phyloP scores from a whole-genome alignment of 2,329 filamentous ascomycete genomes.

The Rhynchosporium agropyri region DNA sequence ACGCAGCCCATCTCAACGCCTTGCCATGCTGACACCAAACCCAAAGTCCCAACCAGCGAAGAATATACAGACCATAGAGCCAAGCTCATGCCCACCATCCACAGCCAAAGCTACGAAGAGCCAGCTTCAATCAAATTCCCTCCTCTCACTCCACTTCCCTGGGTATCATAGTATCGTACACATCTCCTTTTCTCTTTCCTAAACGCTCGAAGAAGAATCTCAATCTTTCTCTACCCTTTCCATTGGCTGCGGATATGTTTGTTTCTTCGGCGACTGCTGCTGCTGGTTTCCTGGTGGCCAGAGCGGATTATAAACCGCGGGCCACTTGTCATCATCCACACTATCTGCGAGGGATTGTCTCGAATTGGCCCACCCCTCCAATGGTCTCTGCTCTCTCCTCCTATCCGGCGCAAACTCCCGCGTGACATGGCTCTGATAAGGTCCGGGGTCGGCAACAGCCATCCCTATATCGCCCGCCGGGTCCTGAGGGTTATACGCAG shows the following conservation, averaged over 20 bases:
- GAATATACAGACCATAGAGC: background rate
- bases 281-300: slow-evolving; percentile 22
- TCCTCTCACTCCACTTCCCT: too few relatives aligned
- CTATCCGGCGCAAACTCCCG: slow-evolving; percentile 27
- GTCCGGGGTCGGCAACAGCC: slow-evolving; percentile 28
- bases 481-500: slow-evolving; percentile 15
- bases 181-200: too few relatives aligned
- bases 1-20: too few relatives aligned
- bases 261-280: background rate
- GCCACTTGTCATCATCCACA: slow-evolving; percentile 9
- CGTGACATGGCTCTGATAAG: slow-evolving; percentile 33
- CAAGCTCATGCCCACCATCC: background rate
- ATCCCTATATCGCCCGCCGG: slow-evolving; percentile 31
- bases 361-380: slow-evolving; percentile 28
- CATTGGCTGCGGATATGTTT: slow-evolving; percentile 6
- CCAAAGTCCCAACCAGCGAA: background rate
- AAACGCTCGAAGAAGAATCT: background rate
- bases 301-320: slow-evolving; percentile 29
- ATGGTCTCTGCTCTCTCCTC: slow-evolving; percentile 26
- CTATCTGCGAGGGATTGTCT: slow-evolving; percentile 18
- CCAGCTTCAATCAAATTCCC: slow-evolving; percentile 14
- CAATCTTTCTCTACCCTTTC: background rate
- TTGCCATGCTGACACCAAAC: background rate
- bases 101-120: slow-evolving; percentile 5
- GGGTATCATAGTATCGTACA: slow-evolving; percentile 11